Evolutionary conservation across 495 filamentous ascomycete species (phyloP).

Genomic region (Lasiosphaeria ovina): DNA sequence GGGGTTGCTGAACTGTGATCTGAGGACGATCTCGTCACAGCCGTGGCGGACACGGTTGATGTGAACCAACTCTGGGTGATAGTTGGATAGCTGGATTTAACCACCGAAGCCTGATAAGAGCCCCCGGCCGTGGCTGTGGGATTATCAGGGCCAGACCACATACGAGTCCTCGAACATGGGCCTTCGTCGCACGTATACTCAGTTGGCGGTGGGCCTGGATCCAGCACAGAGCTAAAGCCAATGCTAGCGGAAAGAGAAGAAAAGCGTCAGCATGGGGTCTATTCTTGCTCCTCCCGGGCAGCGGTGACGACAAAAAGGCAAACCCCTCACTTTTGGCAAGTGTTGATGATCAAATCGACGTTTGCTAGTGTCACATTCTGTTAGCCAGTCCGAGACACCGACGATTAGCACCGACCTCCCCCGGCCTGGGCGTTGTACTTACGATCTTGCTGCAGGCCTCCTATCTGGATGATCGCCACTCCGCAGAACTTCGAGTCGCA

Average conservation of each 20-base stretch:
- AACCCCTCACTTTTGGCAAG: constrained; percentile 43
- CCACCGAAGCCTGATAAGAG: no score
- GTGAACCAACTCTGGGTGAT: neutral
- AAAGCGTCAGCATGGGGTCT: constrained; percentile 7
- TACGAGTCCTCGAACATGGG: no score
- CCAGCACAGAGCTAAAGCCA: constrained; percentile 36
- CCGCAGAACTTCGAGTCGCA: constrained; percentile 46
- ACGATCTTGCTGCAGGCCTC: constrained; percentile 41
- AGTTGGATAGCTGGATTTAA: constrained; percentile 4
- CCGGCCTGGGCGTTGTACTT: constrained; percentile 25
- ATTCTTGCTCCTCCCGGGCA: neutral
- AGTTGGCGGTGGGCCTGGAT: constrained; percentile 38
- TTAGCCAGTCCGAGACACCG: constrained; percentile 22
- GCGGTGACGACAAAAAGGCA: neutral
- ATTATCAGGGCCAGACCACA: no score
- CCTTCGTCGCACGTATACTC: constrained; percentile 18
- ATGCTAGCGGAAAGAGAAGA: constrained; percentile 23
- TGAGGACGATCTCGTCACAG: neutral
- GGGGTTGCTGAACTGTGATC: constrained; percentile 1
- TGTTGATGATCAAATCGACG: constrained; percentile 47
- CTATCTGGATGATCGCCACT: constrained; percentile 32
- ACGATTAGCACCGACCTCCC: neutral
- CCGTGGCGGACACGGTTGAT: neutral
- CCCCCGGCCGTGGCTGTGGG: no score
- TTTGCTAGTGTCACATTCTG: constrained; percentile 30